Conservation (phyloP, 1,284 basidiomycete species). For the Hemileia vastatrix region DNA sequence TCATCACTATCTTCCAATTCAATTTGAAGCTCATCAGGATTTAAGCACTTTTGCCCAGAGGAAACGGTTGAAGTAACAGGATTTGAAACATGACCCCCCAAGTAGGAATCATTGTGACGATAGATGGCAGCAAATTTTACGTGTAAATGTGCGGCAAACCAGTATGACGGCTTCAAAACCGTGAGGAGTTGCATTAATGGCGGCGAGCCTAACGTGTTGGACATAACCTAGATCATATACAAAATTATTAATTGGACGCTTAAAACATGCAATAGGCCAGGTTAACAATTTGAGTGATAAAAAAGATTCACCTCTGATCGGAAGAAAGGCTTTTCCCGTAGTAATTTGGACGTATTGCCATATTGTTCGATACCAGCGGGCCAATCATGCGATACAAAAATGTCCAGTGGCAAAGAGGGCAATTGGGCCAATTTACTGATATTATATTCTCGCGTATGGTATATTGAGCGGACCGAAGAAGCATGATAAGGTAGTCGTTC, state of each 20-base stretch:
- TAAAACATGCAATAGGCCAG: not conserved
- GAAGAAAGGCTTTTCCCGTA: conserved; percentile 75
- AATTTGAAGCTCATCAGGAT: conserved; percentile 57
- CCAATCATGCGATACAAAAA: conserved; percentile 97
- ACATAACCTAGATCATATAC: conserved; percentile 48
- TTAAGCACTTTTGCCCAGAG: conserved; percentile 34
- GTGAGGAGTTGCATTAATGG: conserved; percentile 70
- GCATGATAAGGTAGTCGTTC: conserved; percentile 62
- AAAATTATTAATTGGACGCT: not conserved
- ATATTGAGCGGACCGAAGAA: conserved; percentile 67
- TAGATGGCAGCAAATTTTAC: conserved; percentile 64
- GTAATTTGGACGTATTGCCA: conserved; percentile 60
- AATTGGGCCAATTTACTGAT: conserved; percentile 52
- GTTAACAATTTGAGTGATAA: not conserved
- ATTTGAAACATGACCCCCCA: not conserved
- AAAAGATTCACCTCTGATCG: conserved; percentile 52
- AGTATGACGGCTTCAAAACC: conserved; percentile 70
- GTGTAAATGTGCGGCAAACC: conserved; percentile 94
- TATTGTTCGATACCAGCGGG: conserved; percentile 73
- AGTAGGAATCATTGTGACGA: conserved; percentile 48
- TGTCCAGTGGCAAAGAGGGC: conserved; percentile 49
- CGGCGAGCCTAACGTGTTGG: conserved; percentile 72
- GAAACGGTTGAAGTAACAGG: not conserved
- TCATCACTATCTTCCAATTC: conserved; percentile 49
- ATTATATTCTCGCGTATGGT: conserved; percentile 82